phyloP scores from a whole-genome alignment of 495 filamentous ascomycete species.

The Platismatia glauca region DNA sequence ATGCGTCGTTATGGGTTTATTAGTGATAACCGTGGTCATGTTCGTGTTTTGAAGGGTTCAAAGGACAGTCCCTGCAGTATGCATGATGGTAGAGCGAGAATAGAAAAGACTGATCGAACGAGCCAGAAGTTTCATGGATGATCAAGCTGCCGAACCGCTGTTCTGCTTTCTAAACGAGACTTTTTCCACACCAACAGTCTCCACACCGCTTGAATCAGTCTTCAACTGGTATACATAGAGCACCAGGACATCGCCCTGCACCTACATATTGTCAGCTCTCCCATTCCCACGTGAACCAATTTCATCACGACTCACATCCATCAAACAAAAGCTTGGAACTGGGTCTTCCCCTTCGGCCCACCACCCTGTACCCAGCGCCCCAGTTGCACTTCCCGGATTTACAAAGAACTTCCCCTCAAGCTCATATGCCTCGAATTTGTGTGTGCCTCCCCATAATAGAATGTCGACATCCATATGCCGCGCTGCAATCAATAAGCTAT shows the following conservation, averaged over 20 bases:
- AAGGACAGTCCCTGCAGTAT: background rate
- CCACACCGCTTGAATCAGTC: conserved; percentile 77
- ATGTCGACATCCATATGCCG: conserved; percentile 96
- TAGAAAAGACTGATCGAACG: background rate
- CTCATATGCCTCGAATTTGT: conserved; percentile 96
- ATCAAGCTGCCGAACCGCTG: conserved; percentile 23
- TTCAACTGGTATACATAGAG: conserved; percentile 96
- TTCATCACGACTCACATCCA: conserved; percentile 70
- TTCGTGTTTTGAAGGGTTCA: conserved; percentile 3
- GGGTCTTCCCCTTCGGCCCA: conserved; percentile 69
- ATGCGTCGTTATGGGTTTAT: conserved; percentile 4
- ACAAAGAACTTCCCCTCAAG: conserved; percentile 98
- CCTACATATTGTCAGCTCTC: conserved; percentile 43
- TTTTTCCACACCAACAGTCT: conserved; percentile 94
- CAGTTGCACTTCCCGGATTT: conserved; percentile 91
- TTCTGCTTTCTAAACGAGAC: conserved; percentile 87
- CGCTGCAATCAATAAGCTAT: conserved; percentile 84
- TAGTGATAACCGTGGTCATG: conserved; percentile 8
- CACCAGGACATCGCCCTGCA: conserved; percentile 94
- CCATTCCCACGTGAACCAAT: background rate
- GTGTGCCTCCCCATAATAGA: conserved; percentile 93
- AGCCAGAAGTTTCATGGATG: background rate
- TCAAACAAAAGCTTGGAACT: conserved; percentile 92
- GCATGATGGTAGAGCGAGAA: background rate
- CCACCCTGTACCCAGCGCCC: conserved; percentile 68